Conservation (phyloP, 2,329 filamentous ascomycete genomes). For the Aspergillus sp. region DNA sequence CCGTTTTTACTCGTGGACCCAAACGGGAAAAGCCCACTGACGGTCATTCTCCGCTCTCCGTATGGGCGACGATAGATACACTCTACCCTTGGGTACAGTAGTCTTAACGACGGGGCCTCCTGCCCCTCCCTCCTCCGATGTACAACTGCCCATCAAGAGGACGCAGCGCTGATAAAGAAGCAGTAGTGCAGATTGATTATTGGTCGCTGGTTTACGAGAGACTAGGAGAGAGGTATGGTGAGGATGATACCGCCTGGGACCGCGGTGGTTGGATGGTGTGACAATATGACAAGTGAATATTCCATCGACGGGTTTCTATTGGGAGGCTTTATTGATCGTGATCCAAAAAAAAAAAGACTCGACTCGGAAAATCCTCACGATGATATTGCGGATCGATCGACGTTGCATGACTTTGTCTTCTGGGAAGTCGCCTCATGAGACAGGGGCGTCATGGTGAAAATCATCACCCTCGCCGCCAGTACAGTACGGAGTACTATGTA, state of each 20-base stretch:
- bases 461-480: neutral
- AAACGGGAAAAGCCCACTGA: neutral
- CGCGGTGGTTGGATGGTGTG: neutral
- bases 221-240: neutral
- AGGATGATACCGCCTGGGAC: neutral
- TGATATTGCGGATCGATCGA: slow-evolving; percentile 24
- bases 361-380: neutral
- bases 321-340: neutral
- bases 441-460: neutral
- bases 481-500: too few relatives aligned
- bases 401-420: slow-evolving; percentile 27
- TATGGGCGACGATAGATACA: too few relatives aligned
- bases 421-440: slow-evolving; percentile 18
- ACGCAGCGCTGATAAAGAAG: neutral
- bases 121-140: neutral
- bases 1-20: neutral
- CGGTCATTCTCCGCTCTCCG: neutral
- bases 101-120: neutral
- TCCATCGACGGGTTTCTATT: neutral
- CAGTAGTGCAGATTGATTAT: neutral
- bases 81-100: neutral
- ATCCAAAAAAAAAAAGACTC: neutral
- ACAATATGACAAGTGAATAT: neutral
- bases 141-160: neutral
- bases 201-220: neutral